Evolutionary conservation across 805 yeast species (phyloP), one percentile per base, ranked within the genome.

Genomic region (Yarrowia sp.): DNA sequence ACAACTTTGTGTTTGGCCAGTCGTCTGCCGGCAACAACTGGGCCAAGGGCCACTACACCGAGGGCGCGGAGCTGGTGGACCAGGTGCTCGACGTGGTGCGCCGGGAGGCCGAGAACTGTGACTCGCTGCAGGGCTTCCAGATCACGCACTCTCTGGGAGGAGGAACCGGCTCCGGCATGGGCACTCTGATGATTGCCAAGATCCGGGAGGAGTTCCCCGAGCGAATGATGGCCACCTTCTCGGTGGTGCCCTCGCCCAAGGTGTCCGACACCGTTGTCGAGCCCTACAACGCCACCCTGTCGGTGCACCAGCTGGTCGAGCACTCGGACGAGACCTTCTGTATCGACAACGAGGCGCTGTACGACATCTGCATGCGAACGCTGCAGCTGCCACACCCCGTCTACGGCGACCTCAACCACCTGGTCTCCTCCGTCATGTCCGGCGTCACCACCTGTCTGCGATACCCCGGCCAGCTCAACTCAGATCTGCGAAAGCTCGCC

Each of bases 121-220:
- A 91, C 74, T 87, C 96, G 65, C 81, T 91, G 69, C 97, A 91
- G 79, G 97, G 97, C 68, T 91, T 91, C 84, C 97, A 91, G 78
- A 86, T 91, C 72, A 80, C 90, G 31, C 91, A 86, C 72, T 86
- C 90, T 25, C 77, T 86, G 38, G 91, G 91, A 71, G 91, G 97
- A 77, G 97, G 97, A 80, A 91, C 97, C 62, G 97, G 97, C 72
- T 89, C 97, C 31, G 97, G 97, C 76, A 85, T 91, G 90, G 97
- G 97, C 73, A 91, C 97, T 46, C 76, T 91, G 69, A 81, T 91
- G 71, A 84, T 91, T 70, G 84, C 91, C 64, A 87, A 86, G 73
- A 87, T 91, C 71, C 84, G 92, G 76, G 97, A 91, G 74, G 97
- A 91, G 75, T 91, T 85, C 71, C 93, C 96, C 58, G 97, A 91